phyloP scores from a whole-genome alignment of 768 basidiomycete genomes.

The Boletus patriciae region DNA sequence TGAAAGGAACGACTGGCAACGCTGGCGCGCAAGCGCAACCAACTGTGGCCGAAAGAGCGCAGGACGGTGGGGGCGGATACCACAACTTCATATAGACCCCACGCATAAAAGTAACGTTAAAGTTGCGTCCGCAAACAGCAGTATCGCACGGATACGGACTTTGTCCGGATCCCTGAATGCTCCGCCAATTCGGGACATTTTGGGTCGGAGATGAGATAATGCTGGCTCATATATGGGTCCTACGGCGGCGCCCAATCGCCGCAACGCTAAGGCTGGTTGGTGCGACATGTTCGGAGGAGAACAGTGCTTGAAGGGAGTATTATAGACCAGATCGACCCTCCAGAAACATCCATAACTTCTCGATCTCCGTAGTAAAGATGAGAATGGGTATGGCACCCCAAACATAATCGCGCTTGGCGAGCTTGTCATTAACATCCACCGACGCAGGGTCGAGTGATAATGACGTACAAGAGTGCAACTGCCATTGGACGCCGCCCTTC shows the following conservation, averaged over 20 bases:
- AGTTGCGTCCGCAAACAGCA: neutral
- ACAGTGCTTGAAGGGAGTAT: no score
- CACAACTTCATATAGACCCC: neutral
- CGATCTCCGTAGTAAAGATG: no score
- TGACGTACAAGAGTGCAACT: neutral
- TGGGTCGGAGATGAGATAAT: neutral
- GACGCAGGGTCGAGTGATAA: neutral
- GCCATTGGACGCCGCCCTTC: neutral
- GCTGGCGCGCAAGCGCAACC: neutral
- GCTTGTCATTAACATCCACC: no score
- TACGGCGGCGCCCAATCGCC: no score
- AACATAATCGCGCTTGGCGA: neutral
- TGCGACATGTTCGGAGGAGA: no score
- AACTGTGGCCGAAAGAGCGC: neutral
- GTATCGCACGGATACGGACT: neutral
- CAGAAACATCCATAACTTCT: no score
- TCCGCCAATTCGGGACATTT: neutral
- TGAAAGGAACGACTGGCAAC: neutral
- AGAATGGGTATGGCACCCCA: neutral
- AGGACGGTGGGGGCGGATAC: neutral
- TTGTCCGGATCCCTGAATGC: neutral
- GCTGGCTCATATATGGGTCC: neutral
- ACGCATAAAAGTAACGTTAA: constrained; percentile 3
- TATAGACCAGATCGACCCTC: no score
- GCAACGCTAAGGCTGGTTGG: no score